A percentile compares a stretch with the other conserved stretches of the same genome.
These are phyloP conservation scores for Smallanthus sonchifolius DNA, from an alignment of 129 eudicot genomes.

Conservation along the genomic window DNA sequence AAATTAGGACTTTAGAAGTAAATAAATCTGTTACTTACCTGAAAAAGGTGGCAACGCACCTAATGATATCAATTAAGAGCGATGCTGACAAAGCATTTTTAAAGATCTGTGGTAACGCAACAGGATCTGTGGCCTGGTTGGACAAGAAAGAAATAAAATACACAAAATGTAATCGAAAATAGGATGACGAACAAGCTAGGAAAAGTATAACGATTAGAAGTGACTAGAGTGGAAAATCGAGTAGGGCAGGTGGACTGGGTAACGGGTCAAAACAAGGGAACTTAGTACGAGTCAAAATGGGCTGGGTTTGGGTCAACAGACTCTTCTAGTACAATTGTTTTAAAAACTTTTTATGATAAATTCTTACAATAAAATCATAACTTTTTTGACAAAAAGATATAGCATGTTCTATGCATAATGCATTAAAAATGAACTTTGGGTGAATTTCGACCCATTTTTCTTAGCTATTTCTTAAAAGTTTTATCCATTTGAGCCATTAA, in stretches of 20 bases:
- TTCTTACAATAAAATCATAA: neutral
- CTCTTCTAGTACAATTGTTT: neutral
- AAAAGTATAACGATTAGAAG: neutral
- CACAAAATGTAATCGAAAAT: neutral
- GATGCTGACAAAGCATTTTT: slow-evolving; percentile 87
- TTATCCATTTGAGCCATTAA: neutral
- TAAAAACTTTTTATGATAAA: neutral
- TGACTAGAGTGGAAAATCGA: neutral
- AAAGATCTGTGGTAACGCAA: slow-evolving; percentile 65
- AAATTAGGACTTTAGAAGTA: neutral
- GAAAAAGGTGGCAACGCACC: slow-evolving; percentile 73
- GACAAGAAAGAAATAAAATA: slow-evolving; percentile 12
- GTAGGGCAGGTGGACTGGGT: neutral
- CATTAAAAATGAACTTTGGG: neutral
- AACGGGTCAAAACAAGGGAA: neutral
- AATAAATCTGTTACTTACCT: slow-evolving; percentile 36
- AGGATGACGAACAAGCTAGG: neutral
- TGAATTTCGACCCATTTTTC: neutral
- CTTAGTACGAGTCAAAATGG: neutral
- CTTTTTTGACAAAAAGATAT: neutral
- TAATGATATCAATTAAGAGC: slow-evolving; percentile 63
- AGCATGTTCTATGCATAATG: neutral
- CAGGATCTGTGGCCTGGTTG: slow-evolving; percentile 68
- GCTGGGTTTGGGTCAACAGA: neutral
- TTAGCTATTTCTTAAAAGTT: neutral